Evolutionary conservation across 2,329 filamentous ascomycete genomes (phyloP).

Genomic region (Fusarium sp.): DNA sequence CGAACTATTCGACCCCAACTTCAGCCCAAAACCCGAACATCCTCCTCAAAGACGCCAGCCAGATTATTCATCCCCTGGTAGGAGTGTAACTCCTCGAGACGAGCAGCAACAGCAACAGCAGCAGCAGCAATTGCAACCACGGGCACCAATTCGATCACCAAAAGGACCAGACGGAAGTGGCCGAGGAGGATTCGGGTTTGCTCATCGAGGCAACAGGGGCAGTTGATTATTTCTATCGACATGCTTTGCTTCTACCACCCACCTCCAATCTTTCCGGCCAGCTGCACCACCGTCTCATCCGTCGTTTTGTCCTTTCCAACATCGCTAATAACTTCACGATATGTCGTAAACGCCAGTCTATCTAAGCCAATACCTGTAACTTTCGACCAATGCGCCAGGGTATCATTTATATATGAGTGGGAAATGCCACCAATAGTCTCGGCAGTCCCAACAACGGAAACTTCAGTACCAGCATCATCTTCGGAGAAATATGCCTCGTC

Average conservation of each 20-base stretch:
- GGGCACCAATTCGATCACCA: conserved; percentile 77
- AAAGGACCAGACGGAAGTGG: conserved; percentile 81
- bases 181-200: conserved; percentile 81
- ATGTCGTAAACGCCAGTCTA: conserved; percentile 84
- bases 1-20: conserved; percentile 83
- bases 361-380: conserved; percentile 76
- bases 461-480: conserved; percentile 60
- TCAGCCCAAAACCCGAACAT: conserved; percentile 70
- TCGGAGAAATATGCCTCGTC: conserved; percentile 92
- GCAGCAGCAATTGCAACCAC: conserved; percentile 47
- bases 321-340: conserved; percentile 92
- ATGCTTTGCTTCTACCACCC: conserved; percentile 74
- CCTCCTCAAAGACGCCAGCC: conserved; percentile 54
- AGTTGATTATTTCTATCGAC: conserved; percentile 47
- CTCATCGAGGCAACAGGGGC: conserved; percentile 63
- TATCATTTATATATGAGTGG: conserved; percentile 70
- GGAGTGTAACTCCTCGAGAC: conserved; percentile 56
- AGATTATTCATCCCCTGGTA: conserved; percentile 51
- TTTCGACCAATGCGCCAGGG: conserved; percentile 79
- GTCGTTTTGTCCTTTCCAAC: conserved; percentile 79
- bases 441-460: conserved; percentile 40
- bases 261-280: conserved; percentile 90
- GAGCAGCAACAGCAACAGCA: conserved; percentile 59
- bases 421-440: conserved; percentile 72
- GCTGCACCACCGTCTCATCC: conserved; percentile 83